These are phyloP conservation scores for Dysphania ambrosioides DNA, from an alignment of 148 eudicot species.

Conservation along the genomic window DNA sequence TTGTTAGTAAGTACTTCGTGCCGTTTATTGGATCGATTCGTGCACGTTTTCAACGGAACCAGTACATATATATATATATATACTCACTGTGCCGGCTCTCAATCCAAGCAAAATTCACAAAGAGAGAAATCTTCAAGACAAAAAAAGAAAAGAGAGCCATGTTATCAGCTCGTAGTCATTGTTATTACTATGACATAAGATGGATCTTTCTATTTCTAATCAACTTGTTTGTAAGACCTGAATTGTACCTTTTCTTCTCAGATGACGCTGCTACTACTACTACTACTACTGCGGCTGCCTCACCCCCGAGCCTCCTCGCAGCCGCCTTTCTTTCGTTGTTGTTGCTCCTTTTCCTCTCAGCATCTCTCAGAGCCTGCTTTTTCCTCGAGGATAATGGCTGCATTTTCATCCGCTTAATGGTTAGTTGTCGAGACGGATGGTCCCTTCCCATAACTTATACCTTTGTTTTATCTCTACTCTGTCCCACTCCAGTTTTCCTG, in stretches of 20 bases:
- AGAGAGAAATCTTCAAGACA: not conserved
- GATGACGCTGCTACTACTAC: not conserved
- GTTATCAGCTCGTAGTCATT: not conserved
- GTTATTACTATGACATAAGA: conserved; percentile 2
- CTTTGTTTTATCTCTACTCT: not conserved
- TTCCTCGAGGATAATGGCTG: not conserved
- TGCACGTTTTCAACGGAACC: not conserved
- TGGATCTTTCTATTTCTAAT: conserved; percentile 5
- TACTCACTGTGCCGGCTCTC: not conserved
- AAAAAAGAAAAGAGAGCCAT: too few species aligned
- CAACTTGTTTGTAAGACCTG: not conserved
- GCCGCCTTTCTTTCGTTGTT: not conserved
- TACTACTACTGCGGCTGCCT: not conserved
- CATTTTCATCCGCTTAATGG: not conserved
- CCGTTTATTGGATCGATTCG: not conserved
- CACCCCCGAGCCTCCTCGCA: not conserved
- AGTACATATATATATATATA: not conserved
- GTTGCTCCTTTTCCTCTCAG: not conserved
- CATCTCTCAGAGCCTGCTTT: not conserved
- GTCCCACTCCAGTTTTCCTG: not conserved
- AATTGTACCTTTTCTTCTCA: not conserved
- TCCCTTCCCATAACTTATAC: not conserved
- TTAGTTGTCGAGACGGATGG: not conserved
- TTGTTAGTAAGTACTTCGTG: too few species aligned
- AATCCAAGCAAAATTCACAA: not conserved